Base-by-base conservation (phyloP, 2,329 filamentous ascomycete genomes). In the Microascus cirrosus region DNA sequence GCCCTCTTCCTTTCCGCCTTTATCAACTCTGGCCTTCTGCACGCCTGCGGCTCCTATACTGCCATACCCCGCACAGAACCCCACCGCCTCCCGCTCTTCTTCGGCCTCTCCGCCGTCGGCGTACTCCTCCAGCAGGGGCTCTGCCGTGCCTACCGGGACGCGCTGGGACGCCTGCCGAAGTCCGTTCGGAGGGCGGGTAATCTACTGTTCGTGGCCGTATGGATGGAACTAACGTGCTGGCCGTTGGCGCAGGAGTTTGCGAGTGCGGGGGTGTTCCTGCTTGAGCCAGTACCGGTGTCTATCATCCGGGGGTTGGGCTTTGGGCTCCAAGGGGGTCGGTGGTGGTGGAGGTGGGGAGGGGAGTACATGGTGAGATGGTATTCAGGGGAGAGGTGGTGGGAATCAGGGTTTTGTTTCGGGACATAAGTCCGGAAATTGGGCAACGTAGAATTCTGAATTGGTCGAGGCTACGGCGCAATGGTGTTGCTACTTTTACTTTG, bases 261-360 rank as follows among this genome's bases (percentile, higher is more conserved):
- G 0, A 76, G 79, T 12, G 80, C 83, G 1, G 90, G 89, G 0
- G 65, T 95, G 0, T 96, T 89, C 88, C 70, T 95, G 15, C 83
- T 84, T 61, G 90, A 96, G 69, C 90, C 90, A 0, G 71, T 95
- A n/a, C 90, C 91, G 0, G 62, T 93, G 10, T 95, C 89, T 57
- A 66, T 79, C 1, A 66, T 91, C n/a, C 77, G 90, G 28, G 81
- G 78, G 1, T 36, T 92, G 18, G 86, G 87, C 0, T 74, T 86
- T 36, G 87, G 86, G 0, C 72, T 74, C 1, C 84, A 88, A 64
- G 72, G 77, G 1, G 85, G 82, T 77, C 88, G 82, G 81, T 81
- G 87, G 64, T 85, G 82, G 77, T 89, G 82, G 81, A 82, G 87
- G 64, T 90, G 86, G 82, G 75, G 77, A 82, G 75, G 77, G 35